These are phyloP conservation scores for Backusella circina DNA, from an alignment of 192 early-diverging fungal species.

Conservation along the genomic window DNA sequence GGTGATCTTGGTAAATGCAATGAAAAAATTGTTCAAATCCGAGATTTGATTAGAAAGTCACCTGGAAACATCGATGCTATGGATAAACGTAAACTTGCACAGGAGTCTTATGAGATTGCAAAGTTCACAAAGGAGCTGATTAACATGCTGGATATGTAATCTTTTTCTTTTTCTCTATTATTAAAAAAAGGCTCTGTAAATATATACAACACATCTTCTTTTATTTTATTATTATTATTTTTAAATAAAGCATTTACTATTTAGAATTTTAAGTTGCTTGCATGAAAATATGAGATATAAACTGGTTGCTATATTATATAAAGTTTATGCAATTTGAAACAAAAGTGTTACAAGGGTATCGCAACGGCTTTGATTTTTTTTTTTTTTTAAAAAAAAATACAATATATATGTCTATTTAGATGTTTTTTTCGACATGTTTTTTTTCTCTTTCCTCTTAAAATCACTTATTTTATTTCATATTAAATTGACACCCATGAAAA, in stretches of 20 bases:
- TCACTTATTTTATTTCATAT: too few species aligned
- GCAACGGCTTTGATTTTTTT: too few species aligned
- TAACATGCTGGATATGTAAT: slow-evolving; percentile 55
- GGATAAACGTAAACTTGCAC: slow-evolving; percentile 81
- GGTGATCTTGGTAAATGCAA: slow-evolving; percentile 50
- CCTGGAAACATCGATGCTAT: slow-evolving; percentile 53
- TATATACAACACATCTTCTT: background rate
- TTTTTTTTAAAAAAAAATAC: too few species aligned
- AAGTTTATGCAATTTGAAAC: too few species aligned
- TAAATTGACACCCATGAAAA: background rate
- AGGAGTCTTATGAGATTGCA: slow-evolving; percentile 85
- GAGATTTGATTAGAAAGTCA: slow-evolving; percentile 37
- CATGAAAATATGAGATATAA: too few species aligned
- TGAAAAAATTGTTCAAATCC: slow-evolving; percentile 55
- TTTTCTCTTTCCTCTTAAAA: too few species aligned
- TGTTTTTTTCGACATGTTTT: too few species aligned
- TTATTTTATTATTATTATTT: background rate
- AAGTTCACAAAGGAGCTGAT: slow-evolving; percentile 85
- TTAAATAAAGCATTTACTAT: background rate
- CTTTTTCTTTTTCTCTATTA: background rate
- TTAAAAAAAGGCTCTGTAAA: background rate
- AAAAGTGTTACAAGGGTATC: too few species aligned
- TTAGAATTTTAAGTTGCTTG: background rate
- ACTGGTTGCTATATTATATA: too few species aligned
- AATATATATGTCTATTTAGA: too few species aligned